These are phyloP conservation scores for Neofusicoccum cordaticola DNA, from an alignment of 2,329 filamentous ascomycete species.

Conservation along the genomic window DNA sequence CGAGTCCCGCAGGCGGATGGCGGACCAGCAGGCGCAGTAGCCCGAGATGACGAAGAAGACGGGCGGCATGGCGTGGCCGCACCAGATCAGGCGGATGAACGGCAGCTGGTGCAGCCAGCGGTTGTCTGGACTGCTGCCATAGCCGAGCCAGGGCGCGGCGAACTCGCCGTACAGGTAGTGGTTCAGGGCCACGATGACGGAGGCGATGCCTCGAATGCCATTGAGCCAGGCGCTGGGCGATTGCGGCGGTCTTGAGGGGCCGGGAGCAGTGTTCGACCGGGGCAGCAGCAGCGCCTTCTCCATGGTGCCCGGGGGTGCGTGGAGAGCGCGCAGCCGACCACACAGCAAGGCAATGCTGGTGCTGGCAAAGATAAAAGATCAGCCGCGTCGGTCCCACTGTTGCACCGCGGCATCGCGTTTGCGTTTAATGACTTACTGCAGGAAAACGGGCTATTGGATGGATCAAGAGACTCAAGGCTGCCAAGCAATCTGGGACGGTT, in stretches of 20 bases:
- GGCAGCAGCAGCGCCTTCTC: neutral
- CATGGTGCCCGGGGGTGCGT: neutral
- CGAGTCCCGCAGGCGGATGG: conserved; percentile 37
- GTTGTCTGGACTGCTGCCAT: conserved; percentile 35
- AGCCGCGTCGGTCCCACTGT: no score
- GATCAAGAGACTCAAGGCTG: no score
- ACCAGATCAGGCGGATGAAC: conserved; percentile 56
- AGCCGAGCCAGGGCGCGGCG: neutral
- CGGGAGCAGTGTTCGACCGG: neutral
- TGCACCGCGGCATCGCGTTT: no score
- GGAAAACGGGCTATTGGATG: no score
- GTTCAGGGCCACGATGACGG: neutral
- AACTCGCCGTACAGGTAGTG: neutral
- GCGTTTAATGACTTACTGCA: no score
- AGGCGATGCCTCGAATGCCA: neutral
- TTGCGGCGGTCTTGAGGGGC: neutral
- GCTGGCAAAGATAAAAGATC: no score
- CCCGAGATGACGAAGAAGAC: conserved; percentile 47
- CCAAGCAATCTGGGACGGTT: no score
- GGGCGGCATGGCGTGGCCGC: conserved; percentile 54
- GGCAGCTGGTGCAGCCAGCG: conserved; percentile 47
- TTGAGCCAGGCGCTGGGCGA: neutral
- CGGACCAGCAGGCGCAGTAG: conserved; percentile 43
- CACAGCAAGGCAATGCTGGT: no score
- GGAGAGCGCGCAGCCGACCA: no score